Conservation (phyloP, 805 yeast species). For the Yamadazyma ubonensis region DNA sequence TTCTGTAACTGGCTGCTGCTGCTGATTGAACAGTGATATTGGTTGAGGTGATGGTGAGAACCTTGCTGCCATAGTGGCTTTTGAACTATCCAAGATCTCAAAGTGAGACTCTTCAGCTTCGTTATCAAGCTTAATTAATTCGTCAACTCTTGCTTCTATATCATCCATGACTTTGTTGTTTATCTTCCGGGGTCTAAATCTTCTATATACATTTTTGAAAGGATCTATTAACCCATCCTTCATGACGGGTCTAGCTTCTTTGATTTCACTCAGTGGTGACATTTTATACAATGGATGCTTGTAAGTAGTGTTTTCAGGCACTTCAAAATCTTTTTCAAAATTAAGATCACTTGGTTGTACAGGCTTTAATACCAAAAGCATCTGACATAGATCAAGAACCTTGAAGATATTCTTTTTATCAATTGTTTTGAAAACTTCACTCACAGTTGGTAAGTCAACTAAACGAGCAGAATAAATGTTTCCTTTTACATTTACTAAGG, state of each 20-base stretch:
- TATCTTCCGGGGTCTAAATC: conserved; percentile 70
- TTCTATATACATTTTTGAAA: conserved; percentile 62
- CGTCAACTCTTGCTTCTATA: conserved; percentile 77
- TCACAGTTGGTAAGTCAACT: conserved; percentile 84
- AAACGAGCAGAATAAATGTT: conserved; percentile 77
- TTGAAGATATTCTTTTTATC: conserved; percentile 88
- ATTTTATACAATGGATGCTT: conserved; percentile 41
- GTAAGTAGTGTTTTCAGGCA: conserved; percentile 32
- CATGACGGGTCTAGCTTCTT: conserved; percentile 47
- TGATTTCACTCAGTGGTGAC: conserved; percentile 36
- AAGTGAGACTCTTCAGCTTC: conserved; percentile 80
- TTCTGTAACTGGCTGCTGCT: conserved; percentile 10
- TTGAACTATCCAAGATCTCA: conserved; percentile 64
- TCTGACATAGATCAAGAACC: conserved; percentile 81
- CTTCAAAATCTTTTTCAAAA: conserved; percentile 48
- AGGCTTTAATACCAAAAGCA: conserved; percentile 68
- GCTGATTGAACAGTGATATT: conserved; percentile 9
- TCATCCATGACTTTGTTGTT: conserved; percentile 71
- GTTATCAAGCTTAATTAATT: conserved; percentile 69
- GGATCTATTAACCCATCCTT: conserved; percentile 88
- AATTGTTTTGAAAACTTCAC: conserved; percentile 84
- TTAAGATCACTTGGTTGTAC: conserved; percentile 39
- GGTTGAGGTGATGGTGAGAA: conserved; percentile 33
- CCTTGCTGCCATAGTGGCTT: conserved; percentile 28
- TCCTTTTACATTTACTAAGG: conserved; percentile 68